Percentiles rank a stretch among this genome's conserved stretches.
phyloP scores from a whole-genome alignment of 202 grass and related monocot genomes.

The Zoysia matrella region DNA sequence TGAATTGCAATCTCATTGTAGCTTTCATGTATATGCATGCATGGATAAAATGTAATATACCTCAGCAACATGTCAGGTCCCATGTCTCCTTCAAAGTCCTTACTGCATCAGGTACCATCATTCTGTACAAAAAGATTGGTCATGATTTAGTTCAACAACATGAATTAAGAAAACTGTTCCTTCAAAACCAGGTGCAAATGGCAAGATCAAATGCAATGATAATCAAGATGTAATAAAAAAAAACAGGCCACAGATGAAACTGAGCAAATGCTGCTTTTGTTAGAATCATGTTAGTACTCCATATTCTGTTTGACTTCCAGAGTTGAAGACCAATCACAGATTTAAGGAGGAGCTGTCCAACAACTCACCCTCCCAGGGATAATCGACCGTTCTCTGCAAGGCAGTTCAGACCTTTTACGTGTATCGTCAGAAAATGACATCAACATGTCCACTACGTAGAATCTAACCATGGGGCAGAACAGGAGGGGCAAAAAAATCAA shows the following conservation, averaged over 20 bases:
- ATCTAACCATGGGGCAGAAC: conserved; percentile 8
- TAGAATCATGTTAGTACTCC: conserved; percentile 4
- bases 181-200: conserved; percentile 12
- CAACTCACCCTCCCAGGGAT: conserved; percentile 38
- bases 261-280: conserved; percentile 31
- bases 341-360: conserved; percentile 40
- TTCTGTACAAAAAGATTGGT: conserved; percentile 6
- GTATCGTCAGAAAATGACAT: conserved; percentile 30
- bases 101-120: background rate
- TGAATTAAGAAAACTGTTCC: conserved; percentile 10
- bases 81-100: background rate
- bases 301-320: conserved; percentile 42
- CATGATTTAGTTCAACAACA: conserved; percentile 22
- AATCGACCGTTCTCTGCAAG: conserved; percentile 41
- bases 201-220: conserved; percentile 10
- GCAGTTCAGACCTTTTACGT: conserved; percentile 22
- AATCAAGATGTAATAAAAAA: conserved; percentile 6
- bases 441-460: conserved; percentile 19
- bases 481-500: background rate
- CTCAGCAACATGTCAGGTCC: conserved; percentile 15
- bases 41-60: conserved; percentile 3
- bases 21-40: conserved; percentile 2
- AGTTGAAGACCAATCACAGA: conserved; percentile 32
- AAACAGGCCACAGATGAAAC: conserved; percentile 16
- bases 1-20: conserved; percentile 22